Evolutionary conservation across 352 stramenopile species (phyloP).

Genomic region (Plasmopara viticola): DNA sequence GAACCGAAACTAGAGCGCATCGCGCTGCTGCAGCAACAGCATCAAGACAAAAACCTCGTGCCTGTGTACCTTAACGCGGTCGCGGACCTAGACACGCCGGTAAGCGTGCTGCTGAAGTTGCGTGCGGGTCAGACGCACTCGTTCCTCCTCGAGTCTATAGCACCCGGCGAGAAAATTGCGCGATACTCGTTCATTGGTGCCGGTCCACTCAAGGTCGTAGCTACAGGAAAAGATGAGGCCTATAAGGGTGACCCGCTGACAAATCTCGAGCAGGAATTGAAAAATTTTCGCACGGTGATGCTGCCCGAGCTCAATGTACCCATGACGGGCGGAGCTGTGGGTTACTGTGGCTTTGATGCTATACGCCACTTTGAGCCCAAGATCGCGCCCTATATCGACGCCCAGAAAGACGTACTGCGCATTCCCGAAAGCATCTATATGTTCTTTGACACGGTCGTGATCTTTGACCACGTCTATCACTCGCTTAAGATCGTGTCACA

Average conservation of each 20-base stretch:
- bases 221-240: slow-evolving; percentile 52
- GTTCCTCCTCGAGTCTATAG: slow-evolving; percentile 85
- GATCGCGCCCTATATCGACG: slow-evolving; percentile 68
- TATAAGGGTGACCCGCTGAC: slow-evolving; percentile 65
- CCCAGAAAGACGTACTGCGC: slow-evolving; percentile 70
- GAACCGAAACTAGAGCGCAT: slow-evolving; percentile 59
- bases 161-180: slow-evolving; percentile 79
- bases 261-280: slow-evolving; percentile 78
- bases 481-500: slow-evolving; percentile 87
- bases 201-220: slow-evolving; percentile 67
- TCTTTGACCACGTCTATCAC: slow-evolving; percentile 89
- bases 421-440: slow-evolving; percentile 89
- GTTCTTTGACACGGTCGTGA: slow-evolving; percentile 86
- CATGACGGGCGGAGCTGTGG: slow-evolving; percentile 83
- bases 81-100: slow-evolving; percentile 82
- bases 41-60: slow-evolving; percentile 80
- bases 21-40: slow-evolving; percentile 47
- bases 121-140: slow-evolving; percentile 68
- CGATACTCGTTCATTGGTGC: slow-evolving; percentile 88
- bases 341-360: slow-evolving; percentile 85
- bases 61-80: slow-evolving; percentile 81
- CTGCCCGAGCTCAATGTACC: slow-evolving; percentile 73
- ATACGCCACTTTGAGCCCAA: slow-evolving; percentile 86
- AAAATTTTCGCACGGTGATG: slow-evolving; percentile 53
- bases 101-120: slow-evolving; percentile 86